Conservation (phyloP, 2,329 filamentous ascomycete genomes). For the Sordariomycetes sp. region DNA sequence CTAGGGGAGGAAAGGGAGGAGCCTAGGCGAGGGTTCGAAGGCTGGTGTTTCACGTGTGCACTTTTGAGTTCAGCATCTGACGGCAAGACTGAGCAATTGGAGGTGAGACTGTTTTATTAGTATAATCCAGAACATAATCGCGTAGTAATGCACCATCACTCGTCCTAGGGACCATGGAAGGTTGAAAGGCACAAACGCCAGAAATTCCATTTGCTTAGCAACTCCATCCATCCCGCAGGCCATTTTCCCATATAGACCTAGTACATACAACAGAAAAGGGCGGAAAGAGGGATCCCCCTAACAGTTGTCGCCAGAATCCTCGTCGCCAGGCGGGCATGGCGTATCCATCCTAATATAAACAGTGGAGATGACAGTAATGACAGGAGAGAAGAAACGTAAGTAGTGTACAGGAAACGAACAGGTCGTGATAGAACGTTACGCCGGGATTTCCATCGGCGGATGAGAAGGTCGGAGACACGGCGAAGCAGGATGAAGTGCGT, state of each 20-base stretch:
- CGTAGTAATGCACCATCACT: background rate
- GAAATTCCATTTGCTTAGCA: background rate
- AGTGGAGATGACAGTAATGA: background rate
- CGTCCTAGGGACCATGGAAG: background rate
- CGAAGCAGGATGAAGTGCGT: background rate
- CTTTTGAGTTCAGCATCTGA: background rate
- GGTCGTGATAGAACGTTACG: background rate
- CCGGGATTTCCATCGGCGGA: background rate
- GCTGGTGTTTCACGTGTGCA: background rate
- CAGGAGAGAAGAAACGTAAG: background rate
- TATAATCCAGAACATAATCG: background rate
- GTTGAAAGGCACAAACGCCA: background rate
- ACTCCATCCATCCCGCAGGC: background rate
- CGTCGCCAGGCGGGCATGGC: background rate
- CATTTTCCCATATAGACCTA: background rate
- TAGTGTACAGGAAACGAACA: conserved; percentile 1
- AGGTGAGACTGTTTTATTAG: background rate
- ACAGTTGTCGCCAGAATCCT: background rate
- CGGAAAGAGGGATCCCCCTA: background rate
- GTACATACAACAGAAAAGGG: background rate
- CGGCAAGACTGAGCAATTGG: background rate
- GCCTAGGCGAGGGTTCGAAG: background rate
- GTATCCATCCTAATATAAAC: background rate
- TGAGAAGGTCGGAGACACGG: background rate
- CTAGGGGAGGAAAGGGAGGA: background rate